Base-by-base conservation (phyloP, 306 rosid species). In the Benincasa hispida region DNA sequence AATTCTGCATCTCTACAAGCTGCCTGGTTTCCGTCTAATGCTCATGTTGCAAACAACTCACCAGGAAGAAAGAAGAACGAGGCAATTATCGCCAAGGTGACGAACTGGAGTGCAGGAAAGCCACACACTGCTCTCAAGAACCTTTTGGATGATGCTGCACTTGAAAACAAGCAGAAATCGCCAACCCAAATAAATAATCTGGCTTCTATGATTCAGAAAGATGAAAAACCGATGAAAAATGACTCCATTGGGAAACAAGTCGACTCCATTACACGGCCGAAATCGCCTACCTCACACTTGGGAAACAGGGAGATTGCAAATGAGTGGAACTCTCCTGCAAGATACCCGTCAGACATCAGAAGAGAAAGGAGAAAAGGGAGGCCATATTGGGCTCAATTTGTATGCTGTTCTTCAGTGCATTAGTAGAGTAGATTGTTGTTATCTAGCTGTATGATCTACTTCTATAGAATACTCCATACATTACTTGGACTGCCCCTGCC, bases 271-370 rank as follows among this genome's bases (percentile, higher is more conserved):
- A 78, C 81, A 8, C 89, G 80, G 72, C 88, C 90, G 0, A 85
- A 84, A 65, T 91, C 90, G 6, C 76, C 76, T 30, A 8, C 76
- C 35, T 25, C 58, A 8, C 58, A 17, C 3, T 79, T 58, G 32
- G 66, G 41, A 37, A 83, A 76, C 85, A 83, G 54, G 74, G 88
- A 87, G 32, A 79, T 79, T 14, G 87, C 83, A 27, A 82, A 83
- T 77, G 98, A 93, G 80, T 88, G 96, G 98, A 82, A 90, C 85
- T 93, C 98, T 27, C 97, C 97, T 0, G 94, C 96, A 69, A 86
- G 91, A 83, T 90, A 87, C 79, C 94, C 87, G 76, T 81, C 90
- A 25, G 91, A 86, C 39, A 84, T 85, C 28, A 89, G 87, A 87
- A 85, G 86, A 76, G 99, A 85, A 6, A 94, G 89, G 87, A 88